A percentile compares a stretch with the other conserved stretches of the same genome.
These are phyloP conservation scores for Zymoseptoria tritici DNA, from an alignment of 2,329 filamentous ascomycete species.

Conservation along the genomic window DNA sequence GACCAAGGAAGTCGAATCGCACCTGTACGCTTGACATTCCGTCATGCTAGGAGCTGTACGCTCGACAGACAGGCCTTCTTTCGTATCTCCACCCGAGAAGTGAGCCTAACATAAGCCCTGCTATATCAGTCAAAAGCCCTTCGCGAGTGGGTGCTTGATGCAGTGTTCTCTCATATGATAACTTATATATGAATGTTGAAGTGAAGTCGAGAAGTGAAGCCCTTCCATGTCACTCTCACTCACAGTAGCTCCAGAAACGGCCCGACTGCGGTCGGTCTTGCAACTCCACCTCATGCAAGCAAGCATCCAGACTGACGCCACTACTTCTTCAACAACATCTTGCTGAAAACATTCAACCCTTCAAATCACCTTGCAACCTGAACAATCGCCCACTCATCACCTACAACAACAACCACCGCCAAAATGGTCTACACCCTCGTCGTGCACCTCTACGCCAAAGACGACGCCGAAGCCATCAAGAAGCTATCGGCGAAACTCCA, in stretches of 20 bases:
- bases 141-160: background rate
- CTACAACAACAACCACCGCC: background rate
- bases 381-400: background rate
- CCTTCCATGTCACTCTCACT: background rate
- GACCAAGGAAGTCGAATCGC: too few relatives aligned
- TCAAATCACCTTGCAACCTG: background rate
- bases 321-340: background rate
- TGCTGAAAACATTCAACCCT: background rate
- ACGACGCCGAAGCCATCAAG: conserved; percentile 54
- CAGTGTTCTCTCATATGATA: background rate
- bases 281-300: background rate
- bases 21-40: too few relatives aligned
- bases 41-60: too few relatives aligned
- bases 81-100: too few relatives aligned
- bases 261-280: background rate
- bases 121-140: background rate
- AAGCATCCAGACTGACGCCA: background rate
- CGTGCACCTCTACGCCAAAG: conserved; percentile 63
- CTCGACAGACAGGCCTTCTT: too few relatives aligned
- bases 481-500: conserved; percentile 66
- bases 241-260: background rate
- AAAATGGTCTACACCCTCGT: conserved; percentile 53
- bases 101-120: too few relatives aligned
- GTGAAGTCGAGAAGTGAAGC: background rate
- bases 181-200: background rate